Evolutionary conservation across 345 rosid genomes (phyloP).

Genomic region (Barbarea vulgaris): DNA sequence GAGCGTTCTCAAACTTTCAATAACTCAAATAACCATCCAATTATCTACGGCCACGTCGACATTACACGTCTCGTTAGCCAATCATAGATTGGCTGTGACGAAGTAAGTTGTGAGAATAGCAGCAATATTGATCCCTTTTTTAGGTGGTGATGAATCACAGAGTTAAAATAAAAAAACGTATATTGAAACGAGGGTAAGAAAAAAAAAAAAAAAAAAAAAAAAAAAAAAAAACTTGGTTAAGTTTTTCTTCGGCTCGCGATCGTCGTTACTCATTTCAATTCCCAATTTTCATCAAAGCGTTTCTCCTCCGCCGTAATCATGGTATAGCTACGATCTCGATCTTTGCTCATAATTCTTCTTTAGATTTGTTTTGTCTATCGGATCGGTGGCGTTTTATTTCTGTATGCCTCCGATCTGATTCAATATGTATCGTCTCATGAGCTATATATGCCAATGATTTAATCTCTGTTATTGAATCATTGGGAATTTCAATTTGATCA

Average conservation of each 20-base stretch:
- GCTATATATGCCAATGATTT: not conserved
- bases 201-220: not conserved
- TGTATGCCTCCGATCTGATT: conserved; percentile 2
- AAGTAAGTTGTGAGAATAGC: conserved; percentile 13
- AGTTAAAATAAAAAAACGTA: not conserved
- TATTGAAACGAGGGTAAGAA: not conserved
- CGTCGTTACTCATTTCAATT: not conserved
- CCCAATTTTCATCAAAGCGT: not conserved
- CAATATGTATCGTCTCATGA: not conserved
- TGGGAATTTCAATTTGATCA: not conserved
- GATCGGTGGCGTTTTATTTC: not conserved
- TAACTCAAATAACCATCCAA: not conserved
- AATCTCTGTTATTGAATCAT: not conserved
- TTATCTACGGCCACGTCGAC: not conserved
- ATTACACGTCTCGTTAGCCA: conserved; percentile 20
- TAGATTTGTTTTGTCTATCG: not conserved
- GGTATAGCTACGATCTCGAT: conserved; percentile 17
- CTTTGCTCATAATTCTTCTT: not conserved
- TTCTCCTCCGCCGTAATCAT: conserved; percentile 24
- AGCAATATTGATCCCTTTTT: conserved; percentile 3
- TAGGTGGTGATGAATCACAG: conserved; percentile 2
- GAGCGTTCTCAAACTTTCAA: not conserved
- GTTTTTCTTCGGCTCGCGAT: not conserved
- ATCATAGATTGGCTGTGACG: conserved; percentile 11
- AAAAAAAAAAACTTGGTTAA: not conserved